These are phyloP conservation scores for Castanea mollissima DNA, from an alignment of 306 rosid species.

Conservation along the genomic window DNA sequence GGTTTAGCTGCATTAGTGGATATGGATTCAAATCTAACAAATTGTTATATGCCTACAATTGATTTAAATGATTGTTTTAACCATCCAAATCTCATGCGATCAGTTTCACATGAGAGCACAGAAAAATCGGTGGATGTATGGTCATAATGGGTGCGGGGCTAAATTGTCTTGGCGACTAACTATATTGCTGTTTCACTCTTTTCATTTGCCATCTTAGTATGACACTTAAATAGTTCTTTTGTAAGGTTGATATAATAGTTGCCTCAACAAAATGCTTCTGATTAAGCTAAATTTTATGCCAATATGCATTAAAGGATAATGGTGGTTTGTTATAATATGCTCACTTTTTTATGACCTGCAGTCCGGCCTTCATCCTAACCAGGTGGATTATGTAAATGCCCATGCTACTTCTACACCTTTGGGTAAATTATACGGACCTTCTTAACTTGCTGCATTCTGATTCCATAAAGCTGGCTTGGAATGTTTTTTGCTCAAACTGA, in stretches of 20 bases:
- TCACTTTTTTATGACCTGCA: slow-evolving; percentile 38
- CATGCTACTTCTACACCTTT: slow-evolving; percentile 89
- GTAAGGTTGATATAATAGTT: not conserved
- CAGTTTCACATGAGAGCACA: not conserved
- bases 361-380: slow-evolving; percentile 77
- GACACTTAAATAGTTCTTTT: not conserved
- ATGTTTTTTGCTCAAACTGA: slow-evolving; percentile 6
- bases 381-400: slow-evolving; percentile 87
- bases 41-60: not conserved
- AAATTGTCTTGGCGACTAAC: not conserved
- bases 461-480: slow-evolving; percentile 15
- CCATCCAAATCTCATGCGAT: not conserved
- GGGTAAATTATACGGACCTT: slow-evolving; percentile 46
- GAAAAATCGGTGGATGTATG: not conserved
- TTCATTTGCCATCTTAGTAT: not conserved
- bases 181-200: not conserved
- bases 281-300: not conserved
- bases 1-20: too few relatives aligned
- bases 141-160: slow-evolving; percentile 15
- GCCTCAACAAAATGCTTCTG: not conserved
- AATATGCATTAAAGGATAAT: not conserved
- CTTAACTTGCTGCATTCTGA: slow-evolving; percentile 19
- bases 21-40: not conserved
- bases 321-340: not conserved
- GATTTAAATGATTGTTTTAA: slow-evolving; percentile 2